Evolutionary conservation across 371 early-diverging fungal genomes (phyloP), one percentile per base, ranked within the genome.

Genomic region (Mucor velutinosus): DNA sequence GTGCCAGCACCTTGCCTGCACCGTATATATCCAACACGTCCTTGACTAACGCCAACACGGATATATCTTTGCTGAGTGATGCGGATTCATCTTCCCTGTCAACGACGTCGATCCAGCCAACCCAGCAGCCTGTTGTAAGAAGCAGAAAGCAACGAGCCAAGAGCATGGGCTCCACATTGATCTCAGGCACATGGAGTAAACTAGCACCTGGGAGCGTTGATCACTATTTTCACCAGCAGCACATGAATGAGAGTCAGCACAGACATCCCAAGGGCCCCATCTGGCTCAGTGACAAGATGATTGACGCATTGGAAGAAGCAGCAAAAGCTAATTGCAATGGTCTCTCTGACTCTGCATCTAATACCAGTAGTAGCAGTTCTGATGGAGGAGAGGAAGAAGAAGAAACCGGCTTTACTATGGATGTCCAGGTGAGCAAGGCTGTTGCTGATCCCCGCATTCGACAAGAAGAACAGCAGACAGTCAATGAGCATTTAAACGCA

Each of bases 401-500:
- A 5, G 55, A 19, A 8, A n/a, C n/a, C 0, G 7, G 41, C 5
- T 17, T n/a, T 37, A 4, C 25, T n/a, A 17, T 23, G 12, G 55
- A 33, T 37, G 15, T 29, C n/a, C 15, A 63, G 8, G 14, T n/a
- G 15, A 30, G n/a, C 7, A 56, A 29, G 27, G 27, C 25, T 30
- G 58, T 17, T 14, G 10, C 5, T 14, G 23, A 62, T 21, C 62
- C 62, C 10, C 17, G 35, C 1, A n/a, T 59, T 33, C 64, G 21
- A 23, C 59, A 70, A 33, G 69, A 74, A 58, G 59, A 64, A 17
- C 75, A 76, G 37, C 23, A 27, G 7, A 32, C 56, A 4, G 47
- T 74, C 49, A 72, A 79, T 41, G 81, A 78, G 1, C 71, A 73
- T 39, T 79, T 91, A 65, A 68, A 73, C 29, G 70, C 75, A 43